Conservation (phyloP, 2,329 filamentous ascomycete species). For the Hypoxylon sp. region DNA sequence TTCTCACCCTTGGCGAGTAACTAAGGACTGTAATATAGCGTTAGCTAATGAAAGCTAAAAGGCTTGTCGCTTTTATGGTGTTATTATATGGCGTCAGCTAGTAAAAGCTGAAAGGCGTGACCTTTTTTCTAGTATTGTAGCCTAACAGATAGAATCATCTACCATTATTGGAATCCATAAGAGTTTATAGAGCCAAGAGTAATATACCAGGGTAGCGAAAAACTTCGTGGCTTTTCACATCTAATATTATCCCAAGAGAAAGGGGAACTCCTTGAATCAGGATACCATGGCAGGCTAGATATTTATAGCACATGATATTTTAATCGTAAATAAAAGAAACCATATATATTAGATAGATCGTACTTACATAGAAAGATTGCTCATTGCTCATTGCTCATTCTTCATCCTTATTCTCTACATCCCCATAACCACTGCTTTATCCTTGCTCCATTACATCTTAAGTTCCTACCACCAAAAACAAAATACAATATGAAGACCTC, state of each 20-base stretch:
- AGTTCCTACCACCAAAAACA: background rate
- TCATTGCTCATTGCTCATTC: background rate
- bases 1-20: no score
- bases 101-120: no score
- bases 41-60: no score
- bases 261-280: background rate
- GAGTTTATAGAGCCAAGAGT: background rate
- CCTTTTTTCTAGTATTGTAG: background rate
- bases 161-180: background rate
- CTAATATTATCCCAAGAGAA: background rate
- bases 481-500: background rate
- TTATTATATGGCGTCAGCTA: no score
- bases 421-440: background rate
- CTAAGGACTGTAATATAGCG: no score
- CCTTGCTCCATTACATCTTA: background rate
- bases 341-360: background rate
- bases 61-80: no score
- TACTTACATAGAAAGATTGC: background rate
- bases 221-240: background rate
- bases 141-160: background rate
- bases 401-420: background rate
- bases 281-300: background rate
- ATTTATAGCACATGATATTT: background rate
- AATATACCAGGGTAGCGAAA: background rate
- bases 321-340: background rate